Base-by-base conservation (phyloP, 2,329 filamentous ascomycete species). In the Hirsutella rhossiliensis region DNA sequence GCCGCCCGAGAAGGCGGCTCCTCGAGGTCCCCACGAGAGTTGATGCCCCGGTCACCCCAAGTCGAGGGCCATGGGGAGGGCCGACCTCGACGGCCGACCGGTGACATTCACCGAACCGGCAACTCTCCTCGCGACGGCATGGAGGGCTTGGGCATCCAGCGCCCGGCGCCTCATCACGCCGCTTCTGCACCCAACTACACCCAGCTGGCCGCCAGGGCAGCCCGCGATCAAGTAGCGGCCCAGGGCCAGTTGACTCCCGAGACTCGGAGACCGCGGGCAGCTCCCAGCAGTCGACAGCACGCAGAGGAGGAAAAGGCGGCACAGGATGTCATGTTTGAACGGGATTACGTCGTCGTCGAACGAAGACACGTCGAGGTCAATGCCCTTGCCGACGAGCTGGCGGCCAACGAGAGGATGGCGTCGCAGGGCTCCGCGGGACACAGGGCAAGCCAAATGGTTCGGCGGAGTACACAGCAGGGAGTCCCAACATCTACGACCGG, bases 341-440 rank as follows among this genome's bases (percentile, higher is more conserved):
- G 90, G 51, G 92, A 97, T 52, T 98, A 97, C 55, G 90, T 98
- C 18, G 73, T 97, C 23, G 87, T 98, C 12, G 92, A 98, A 66
- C 95, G 96, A 68, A 81, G 84, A 51, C 84, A 88, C 18, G 89
- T 98, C 11, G 90, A 97, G 62, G 90, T 98, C 42, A 97, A 98
- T 61, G 92, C 92, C 3, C 84, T 98, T 56, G 92, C 92, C 19
- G 92, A 98, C 62, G 90, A 97, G 63, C 71, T 98, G 58, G 89
- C 87, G 38, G 84, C 88, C 43, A 90, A 85, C 56, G 84, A 85
- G 40, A 80, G 80, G 41, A 65, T 80, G 19, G 73, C 55, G 11
- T 49, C 51, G 15, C 76, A 51, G 64, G 71, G 47, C 61, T 73
- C 50, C 20, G 58, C 66, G 28, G 71, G 75, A 37, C 69, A 74